Base-by-base conservation (phyloP, 148 eudicot species). In the Heliosperma pusillum region DNA sequence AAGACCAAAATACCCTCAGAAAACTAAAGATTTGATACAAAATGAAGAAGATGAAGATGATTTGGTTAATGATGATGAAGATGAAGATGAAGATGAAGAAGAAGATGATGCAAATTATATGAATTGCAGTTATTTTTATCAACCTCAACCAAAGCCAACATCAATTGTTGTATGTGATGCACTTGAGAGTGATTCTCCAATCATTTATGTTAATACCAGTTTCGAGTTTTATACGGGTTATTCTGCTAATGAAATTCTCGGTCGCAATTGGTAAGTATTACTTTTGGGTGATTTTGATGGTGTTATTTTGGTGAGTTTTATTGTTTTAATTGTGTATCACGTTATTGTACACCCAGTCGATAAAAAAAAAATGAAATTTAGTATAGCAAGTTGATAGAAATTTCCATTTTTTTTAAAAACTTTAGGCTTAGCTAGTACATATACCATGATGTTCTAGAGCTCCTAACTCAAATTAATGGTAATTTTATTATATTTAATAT, bases 101-200 rank as follows among this genome's bases (percentile, higher is more conserved):
- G 52, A 40, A 3, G 77, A 69, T 9, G 72, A 45, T 2, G 85
- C 72, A 45, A 72, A 74, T 5, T 63, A 33, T 26, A 47, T 74
- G 77, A 73, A 79, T 33, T 13, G 65, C 17, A 60, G 24, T 56
- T 76, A 73, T 25, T 84, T 76, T 59, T 83, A 71, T 55, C 42
- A 21, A 13, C 69, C 69, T 4, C 87, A 87, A 45, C 74, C 55
- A 50, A 77, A 64, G 22, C 93, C 91, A 4, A 77, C 97, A 10
- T 80, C 97, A 30, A 85, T 90, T 11, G 93, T 92, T 6, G 97
- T 92, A 0, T 90, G 89, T 20, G 97, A 92, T 82, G 93, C 93
- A 5, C 42, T 90, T 66, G 97, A 92, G 56, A 78, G 79, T 15
- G 97, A 90, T 82, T 87, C 66, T 42, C 97, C 97, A 0, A 70